Percentiles rank a stretch among this genome's conserved stretches.
These are phyloP conservation scores for Tulasnella sp. DNA, from an alignment of 768 basidiomycete species.

Conservation along the genomic window DNA sequence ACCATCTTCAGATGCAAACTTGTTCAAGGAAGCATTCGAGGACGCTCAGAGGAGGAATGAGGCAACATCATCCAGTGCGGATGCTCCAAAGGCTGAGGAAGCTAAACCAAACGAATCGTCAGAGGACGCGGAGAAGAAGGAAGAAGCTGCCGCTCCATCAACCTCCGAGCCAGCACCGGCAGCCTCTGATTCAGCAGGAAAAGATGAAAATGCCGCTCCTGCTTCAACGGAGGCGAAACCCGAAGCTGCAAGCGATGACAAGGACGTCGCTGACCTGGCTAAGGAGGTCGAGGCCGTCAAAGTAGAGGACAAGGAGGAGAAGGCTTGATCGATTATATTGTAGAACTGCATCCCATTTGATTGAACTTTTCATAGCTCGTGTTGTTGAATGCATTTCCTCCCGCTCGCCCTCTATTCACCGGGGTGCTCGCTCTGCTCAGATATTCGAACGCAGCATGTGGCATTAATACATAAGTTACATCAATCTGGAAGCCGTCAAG, in stretches of 20 bases:
- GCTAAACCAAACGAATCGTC: conserved; percentile 35
- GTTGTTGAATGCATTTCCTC: conserved; percentile 13
- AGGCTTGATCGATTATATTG: conserved; percentile 7
- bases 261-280: neutral
- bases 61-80: conserved; percentile 36
- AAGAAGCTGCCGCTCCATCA: conserved; percentile 43
- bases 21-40: conserved; percentile 91
- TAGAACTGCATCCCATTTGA: conserved; percentile 13
- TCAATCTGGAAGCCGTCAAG: neutral
- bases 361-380: conserved; percentile 11
- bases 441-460: neutral
- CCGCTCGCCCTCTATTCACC: neutral
- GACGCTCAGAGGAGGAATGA: conserved; percentile 73
- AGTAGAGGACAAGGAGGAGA: conserved; percentile 7
- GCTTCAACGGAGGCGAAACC: conserved; percentile 5
- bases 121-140: conserved; percentile 39
- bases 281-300: conserved; percentile 13
- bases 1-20: conserved; percentile 63
- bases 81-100: conserved; percentile 40
- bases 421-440: neutral
- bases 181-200: conserved; percentile 42
- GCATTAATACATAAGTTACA: conserved; percentile 5
- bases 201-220: conserved; percentile 44
- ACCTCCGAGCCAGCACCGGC: neutral
- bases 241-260: neutral